Evolutionary conservation across 805 yeast genomes (phyloP), one percentile per base, ranked within the genome.

Genomic region (Nakazawaea wyomingensis): DNA sequence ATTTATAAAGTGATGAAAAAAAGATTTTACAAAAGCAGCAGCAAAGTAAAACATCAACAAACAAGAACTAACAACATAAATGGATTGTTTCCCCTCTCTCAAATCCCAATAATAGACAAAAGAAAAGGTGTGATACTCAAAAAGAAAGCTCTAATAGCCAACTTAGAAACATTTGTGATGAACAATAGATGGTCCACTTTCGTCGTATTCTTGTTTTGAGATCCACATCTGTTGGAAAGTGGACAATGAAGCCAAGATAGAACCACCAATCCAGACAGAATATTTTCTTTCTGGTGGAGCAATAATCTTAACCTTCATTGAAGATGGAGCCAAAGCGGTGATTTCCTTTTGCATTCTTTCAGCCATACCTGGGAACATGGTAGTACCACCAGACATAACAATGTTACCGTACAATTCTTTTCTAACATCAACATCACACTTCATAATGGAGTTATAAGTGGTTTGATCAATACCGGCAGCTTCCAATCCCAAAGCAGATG

Each of bases 221-320:
- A 93, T 89, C 99, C 99, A 93, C 98, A 93, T 91, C 78, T 93
- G 98, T 82, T 93, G 98, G 97, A 93, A 93, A 71, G 99, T 93
- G 52, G 96, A 87, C 70, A 93, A 83, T 49, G 97, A 89, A 56
- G 99, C 96, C 73, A 93, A 83, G 66, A 93, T 93, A 60, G 98
- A 93, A 78, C 99, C 99, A 82, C 99, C 99, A 56, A 93, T 93
- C 99, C 99, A 93, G 76, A 90, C 96, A 63, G 96, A 86, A 85
- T 86, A 93, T 76, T 93, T 93, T 76, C 99, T 85, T 76, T 93
- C 99, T 57, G 98, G 98, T 58, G 98, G 96, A 68, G 99, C 99
- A 68, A 85, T 85, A 68, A 93, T 90, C 85, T 93, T 93, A 66
- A 93, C 96, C 89, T 93, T 93, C 97, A 93, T 93, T 50, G 97